Base-by-base conservation (phyloP, 768 basidiomycete species). In the Mycena haematopus region DNA sequence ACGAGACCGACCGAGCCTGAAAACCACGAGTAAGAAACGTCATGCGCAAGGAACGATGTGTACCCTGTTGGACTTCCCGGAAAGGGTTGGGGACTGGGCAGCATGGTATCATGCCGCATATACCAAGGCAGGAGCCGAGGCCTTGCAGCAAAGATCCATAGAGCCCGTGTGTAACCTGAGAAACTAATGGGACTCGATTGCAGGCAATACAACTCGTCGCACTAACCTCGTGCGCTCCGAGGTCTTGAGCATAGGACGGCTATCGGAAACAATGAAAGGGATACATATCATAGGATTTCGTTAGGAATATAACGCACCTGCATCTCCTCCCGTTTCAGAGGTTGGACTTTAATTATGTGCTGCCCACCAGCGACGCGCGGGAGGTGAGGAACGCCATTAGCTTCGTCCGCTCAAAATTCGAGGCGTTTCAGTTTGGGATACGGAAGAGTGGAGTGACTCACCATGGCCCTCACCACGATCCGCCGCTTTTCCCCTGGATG, bases 161-260 rank as follows among this genome's bases (percentile, higher is more conserved):
- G 40, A 94, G 40, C 19, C 93, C 94, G 74, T 96, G 95, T 5
- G 86, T 86, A 53, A 96, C 92, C 78, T 85, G 45, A 38, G n/a
- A 45, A 33, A 50, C 58, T 11, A 56, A 21, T 52, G 38, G 21
- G 2, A 13, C 35, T 27, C 27, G 24, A 11, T 19, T 15, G 15
- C 10, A 33, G 1, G 36, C 15, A 25, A 21, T 49, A 35, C 8
- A 40, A 25, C 31, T 2, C 17, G 25, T 21, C 21, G 3, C 14
- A 47, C 76, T 21, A 49, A 86, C 84, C 72, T 87, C 87, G 8
- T 74, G 77, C 27, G 85, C 81, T 45, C 95, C 94, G 45, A 95
- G 76, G 74, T 96, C 93, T 76, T 98, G 95, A 2, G 95, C 87
- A 74, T 98, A 97, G 0, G 92, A 94, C 2, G 92, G 94, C 89